phyloP scores from a whole-genome alignment of 176 grass and related monocot genomes.

The Oryza longistaminata region DNA sequence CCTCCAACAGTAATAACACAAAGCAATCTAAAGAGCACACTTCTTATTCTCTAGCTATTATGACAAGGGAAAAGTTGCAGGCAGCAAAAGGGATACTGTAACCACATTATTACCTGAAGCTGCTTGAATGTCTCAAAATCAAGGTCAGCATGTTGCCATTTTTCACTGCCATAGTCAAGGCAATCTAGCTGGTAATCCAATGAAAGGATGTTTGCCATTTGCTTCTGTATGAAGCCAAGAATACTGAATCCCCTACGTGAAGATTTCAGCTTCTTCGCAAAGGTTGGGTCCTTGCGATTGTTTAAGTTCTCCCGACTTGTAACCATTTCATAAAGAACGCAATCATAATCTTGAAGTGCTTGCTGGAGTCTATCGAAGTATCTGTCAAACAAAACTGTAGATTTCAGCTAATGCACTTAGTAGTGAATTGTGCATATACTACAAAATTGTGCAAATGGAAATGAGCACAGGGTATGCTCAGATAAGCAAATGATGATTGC shows the following conservation, averaged over 20 bases:
- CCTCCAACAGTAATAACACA: slow-evolving; percentile 22
- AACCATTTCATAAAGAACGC: slow-evolving; percentile 90
- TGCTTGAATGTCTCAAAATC: slow-evolving; percentile 83
- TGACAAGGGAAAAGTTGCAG: background rate
- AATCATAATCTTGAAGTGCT: slow-evolving; percentile 68
- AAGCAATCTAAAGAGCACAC: background rate
- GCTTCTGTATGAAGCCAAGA: slow-evolving; percentile 82
- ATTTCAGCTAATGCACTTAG: slow-evolving; percentile 4
- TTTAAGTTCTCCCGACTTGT: slow-evolving; percentile 54
- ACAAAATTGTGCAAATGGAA: background rate
- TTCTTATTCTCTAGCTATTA: background rate
- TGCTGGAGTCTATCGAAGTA: slow-evolving; percentile 80
- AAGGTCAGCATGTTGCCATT: slow-evolving; percentile 88
- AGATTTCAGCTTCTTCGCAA: slow-evolving; percentile 47
- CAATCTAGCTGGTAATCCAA: slow-evolving; percentile 93
- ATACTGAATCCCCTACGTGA: slow-evolving; percentile 70
- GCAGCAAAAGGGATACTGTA: background rate
- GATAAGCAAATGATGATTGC: background rate
- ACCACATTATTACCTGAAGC: slow-evolving; percentile 64
- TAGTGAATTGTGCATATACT: background rate
- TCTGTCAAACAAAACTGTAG: slow-evolving; percentile 36
- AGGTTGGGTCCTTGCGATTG: slow-evolving; percentile 36
- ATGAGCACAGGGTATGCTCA: background rate
- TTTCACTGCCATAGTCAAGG: slow-evolving; percentile 72
- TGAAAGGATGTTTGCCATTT: slow-evolving; percentile 74